Evolutionary conservation across 176 grass and related monocot genomes (phyloP).

Genomic region (Musa acuminata): DNA sequence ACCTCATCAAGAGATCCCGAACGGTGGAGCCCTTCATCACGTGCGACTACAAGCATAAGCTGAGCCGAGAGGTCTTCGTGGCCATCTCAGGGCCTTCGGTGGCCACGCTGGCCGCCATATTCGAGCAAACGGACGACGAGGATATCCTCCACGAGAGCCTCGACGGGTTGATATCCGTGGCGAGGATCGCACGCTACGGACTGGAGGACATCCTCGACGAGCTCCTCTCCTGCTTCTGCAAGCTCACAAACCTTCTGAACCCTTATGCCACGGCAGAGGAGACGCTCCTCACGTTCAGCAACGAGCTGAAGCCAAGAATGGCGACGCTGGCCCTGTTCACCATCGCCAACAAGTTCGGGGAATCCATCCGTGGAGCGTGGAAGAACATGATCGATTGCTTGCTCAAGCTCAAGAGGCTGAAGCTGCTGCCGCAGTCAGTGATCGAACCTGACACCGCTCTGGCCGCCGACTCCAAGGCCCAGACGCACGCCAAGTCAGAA

Average conservation of each 20-base stretch:
- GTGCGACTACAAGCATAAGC: conserved; percentile 82
- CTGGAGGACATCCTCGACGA: conserved; percentile 78
- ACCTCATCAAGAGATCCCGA: conserved; percentile 49
- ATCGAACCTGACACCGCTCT: conserved; percentile 30
- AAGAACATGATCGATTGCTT: conserved; percentile 84
- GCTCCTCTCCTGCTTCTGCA: conserved; percentile 92
- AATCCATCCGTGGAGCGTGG: conserved; percentile 59
- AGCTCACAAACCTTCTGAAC: conserved; percentile 86
- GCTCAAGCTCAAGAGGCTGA: conserved; percentile 87
- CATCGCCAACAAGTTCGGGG: conserved; percentile 80
- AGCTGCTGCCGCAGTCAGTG: conserved; percentile 50
- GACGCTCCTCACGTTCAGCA: conserved; percentile 79
- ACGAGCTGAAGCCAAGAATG: conserved; percentile 81
- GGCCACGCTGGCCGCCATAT: conserved; percentile 62
- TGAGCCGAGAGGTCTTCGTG: conserved; percentile 62
- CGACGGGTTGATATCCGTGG: conserved; percentile 65
- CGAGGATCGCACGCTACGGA: conserved; percentile 62
- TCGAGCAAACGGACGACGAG: conserved; percentile 73
- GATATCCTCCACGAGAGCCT: conserved; percentile 69
- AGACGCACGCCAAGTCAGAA: conserved; percentile 28
- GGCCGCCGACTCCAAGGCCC: conserved; percentile 4
- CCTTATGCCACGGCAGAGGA: conserved; percentile 80
- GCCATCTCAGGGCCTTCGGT: conserved; percentile 59
- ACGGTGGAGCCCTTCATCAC: conserved; percentile 43
- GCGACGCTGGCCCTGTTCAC: conserved; percentile 83